Percentiles rank a stretch among this genome's conserved stretches.
phyloP scores from a whole-genome alignment of 148 eudicot species.

The Dianthus caryophyllus region DNA sequence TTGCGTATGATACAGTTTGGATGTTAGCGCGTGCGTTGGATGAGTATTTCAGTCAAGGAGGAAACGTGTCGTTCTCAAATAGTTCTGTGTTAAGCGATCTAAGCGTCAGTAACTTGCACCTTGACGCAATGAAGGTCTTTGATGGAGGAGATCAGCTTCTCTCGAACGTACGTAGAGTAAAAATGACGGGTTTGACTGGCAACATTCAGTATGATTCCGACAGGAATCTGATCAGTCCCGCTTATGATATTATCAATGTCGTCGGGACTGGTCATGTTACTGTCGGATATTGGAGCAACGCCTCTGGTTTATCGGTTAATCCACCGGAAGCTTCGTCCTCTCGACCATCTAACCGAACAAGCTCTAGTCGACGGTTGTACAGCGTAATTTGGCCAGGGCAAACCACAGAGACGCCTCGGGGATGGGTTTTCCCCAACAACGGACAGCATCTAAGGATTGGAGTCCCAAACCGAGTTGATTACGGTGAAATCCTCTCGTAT shows the following conservation, averaged over 20 bases:
- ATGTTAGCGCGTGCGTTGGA: constrained; percentile 58
- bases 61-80: constrained; percentile 49
- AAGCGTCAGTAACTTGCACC: constrained; percentile 32
- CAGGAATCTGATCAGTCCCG: constrained; percentile 39
- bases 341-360: constrained; percentile 34
- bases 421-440: constrained; percentile 69
- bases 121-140: constrained; percentile 54
- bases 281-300: constrained; percentile 76
- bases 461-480: constrained; percentile 62
- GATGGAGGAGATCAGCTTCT: constrained; percentile 54
- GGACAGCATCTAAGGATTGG: constrained; percentile 57
- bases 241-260: constrained; percentile 68
- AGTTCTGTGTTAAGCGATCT: constrained; percentile 30
- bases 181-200: constrained; percentile 63
- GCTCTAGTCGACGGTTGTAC: constrained; percentile 32
- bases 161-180: constrained; percentile 32
- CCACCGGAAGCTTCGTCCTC: constrained; percentile 50
- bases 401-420: constrained; percentile 55
- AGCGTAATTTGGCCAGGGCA: constrained; percentile 70
- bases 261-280: constrained; percentile 47
- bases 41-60: constrained; percentile 50
- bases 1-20: constrained; percentile 83
- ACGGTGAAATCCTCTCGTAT: constrained; percentile 41
- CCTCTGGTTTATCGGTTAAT: constrained; percentile 52
- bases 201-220: constrained; percentile 36